phyloP scores from a whole-genome alignment of 345 rosid species.

The Excoecaria cochinchinensis region DNA sequence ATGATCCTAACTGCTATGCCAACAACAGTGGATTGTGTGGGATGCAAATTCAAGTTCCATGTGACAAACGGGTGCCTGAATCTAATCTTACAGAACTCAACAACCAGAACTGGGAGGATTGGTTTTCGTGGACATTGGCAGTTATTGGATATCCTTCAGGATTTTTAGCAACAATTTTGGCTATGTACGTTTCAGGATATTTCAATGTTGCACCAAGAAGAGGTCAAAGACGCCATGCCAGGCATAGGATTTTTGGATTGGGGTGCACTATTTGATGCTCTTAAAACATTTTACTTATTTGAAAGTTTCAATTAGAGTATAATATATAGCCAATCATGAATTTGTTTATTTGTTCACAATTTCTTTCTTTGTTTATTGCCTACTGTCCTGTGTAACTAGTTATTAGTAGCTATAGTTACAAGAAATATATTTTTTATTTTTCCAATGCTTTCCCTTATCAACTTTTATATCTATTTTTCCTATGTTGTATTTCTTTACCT shows the following conservation, averaged over 20 bases:
- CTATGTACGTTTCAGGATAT: slow-evolving; percentile 19
- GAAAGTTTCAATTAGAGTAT: no score
- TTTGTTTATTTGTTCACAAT: no score
- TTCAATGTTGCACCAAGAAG: not conserved
- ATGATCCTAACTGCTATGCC: slow-evolving; percentile 34
- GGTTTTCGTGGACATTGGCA: slow-evolving; percentile 32
- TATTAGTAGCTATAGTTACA: no score
- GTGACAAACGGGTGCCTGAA: slow-evolving; percentile 4
- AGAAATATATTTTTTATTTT: no score
- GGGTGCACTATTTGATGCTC: no score
- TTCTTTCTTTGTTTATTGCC: no score
- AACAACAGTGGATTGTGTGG: slow-evolving; percentile 40
- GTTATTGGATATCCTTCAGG: slow-evolving; percentile 30
- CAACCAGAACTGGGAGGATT: not conserved
- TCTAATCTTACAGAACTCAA: not conserved
- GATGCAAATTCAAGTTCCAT: slow-evolving; percentile 37
- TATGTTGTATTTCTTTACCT: no score
- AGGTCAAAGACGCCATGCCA: not conserved
- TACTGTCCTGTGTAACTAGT: no score
- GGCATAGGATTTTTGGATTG: not conserved
- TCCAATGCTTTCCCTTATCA: no score
- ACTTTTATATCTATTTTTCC: no score
- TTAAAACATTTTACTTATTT: no score
- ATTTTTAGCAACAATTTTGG: slow-evolving; percentile 10
- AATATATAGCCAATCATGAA: no score